Percentiles rank a stretch among this genome's conserved stretches.
These are phyloP conservation scores for Saccharomycopsis fibuligera DNA, from an alignment of 805 yeast genomes.

Conservation along the genomic window DNA sequence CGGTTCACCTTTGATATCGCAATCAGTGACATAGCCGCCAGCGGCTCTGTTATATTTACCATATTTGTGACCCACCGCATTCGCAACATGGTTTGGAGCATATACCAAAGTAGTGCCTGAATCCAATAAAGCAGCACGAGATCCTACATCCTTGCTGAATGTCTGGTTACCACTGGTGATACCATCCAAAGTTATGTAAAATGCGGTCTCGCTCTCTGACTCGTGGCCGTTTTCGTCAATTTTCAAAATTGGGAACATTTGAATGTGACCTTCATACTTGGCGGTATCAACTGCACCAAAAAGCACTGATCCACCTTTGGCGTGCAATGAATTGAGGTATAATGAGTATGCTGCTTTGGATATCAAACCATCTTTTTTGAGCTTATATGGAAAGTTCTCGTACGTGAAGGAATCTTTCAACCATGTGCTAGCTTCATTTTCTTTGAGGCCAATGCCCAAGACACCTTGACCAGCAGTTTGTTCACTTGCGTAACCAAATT, in stretches of 20 bases:
- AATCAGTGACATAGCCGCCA: conserved; percentile 17
- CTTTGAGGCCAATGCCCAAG: conserved; percentile 64
- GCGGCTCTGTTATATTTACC: conserved; percentile 15
- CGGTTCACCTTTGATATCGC: conserved; percentile 16
- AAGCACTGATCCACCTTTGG: conserved; percentile 46
- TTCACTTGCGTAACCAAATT: conserved; percentile 15
- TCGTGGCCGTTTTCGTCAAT: conserved; percentile 13
- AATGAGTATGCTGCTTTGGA: conserved; percentile 54
- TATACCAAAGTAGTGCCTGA: conserved; percentile 53
- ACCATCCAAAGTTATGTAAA: conserved; percentile 7
- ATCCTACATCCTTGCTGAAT: conserved; percentile 4
- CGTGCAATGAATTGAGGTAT: conserved; percentile 39
- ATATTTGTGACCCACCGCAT: conserved; percentile 23
- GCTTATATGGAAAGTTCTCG: conserved; percentile 58
- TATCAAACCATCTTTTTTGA: conserved; percentile 54
- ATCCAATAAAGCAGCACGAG: conserved; percentile 42
- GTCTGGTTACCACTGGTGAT: conserved; percentile 6
- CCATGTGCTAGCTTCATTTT: conserved; percentile 46
- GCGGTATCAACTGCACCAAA: conserved; percentile 69
- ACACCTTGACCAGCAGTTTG: conserved; percentile 41
- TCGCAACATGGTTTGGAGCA: conserved; percentile 34
- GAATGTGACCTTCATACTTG: conserved; percentile 47
- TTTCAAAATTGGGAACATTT: conserved; percentile 7
- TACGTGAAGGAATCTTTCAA: conserved; percentile 39
- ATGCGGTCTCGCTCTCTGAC: conserved; percentile 2